Evolutionary conservation across 2,329 filamentous ascomycete species (phyloP).

Genomic region (Colletotrichum graminicola): DNA sequence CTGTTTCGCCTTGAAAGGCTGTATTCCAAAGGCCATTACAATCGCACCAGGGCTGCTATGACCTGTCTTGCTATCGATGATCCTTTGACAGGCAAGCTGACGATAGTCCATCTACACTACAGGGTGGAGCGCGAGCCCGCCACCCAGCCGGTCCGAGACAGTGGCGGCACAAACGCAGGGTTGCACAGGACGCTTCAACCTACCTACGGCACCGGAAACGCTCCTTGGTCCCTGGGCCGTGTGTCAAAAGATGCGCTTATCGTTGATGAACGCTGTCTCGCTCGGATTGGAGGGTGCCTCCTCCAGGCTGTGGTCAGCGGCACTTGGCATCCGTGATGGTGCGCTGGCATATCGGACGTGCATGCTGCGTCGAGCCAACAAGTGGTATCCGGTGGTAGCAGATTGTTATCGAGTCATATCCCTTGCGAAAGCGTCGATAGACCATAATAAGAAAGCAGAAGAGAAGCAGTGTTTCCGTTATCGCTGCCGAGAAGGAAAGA

Average conservation of each 20-base stretch:
- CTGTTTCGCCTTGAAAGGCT: background rate
- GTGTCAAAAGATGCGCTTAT: background rate
- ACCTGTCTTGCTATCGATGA: background rate
- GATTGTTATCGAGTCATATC: background rate
- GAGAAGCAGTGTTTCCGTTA: background rate
- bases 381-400: background rate
- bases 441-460: background rate
- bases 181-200: background rate
- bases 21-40: too few relatives aligned
- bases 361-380: background rate
- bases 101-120: background rate
- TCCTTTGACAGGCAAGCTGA: background rate
- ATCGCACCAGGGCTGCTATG: background rate
- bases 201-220: background rate
- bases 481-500: background rate
- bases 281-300: background rate
- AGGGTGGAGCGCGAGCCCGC: background rate
- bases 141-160: background rate
- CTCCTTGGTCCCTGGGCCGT: background rate
- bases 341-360: slow-evolving; percentile 6
- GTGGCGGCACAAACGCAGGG: background rate
- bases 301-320: background rate
- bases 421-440: background rate
- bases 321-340: slow-evolving; percentile 5
- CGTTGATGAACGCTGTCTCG: background rate